These are phyloP conservation scores for Hortaea sp. DNA, from an alignment of 2,329 filamentous ascomycete genomes.

Conservation along the genomic window DNA sequence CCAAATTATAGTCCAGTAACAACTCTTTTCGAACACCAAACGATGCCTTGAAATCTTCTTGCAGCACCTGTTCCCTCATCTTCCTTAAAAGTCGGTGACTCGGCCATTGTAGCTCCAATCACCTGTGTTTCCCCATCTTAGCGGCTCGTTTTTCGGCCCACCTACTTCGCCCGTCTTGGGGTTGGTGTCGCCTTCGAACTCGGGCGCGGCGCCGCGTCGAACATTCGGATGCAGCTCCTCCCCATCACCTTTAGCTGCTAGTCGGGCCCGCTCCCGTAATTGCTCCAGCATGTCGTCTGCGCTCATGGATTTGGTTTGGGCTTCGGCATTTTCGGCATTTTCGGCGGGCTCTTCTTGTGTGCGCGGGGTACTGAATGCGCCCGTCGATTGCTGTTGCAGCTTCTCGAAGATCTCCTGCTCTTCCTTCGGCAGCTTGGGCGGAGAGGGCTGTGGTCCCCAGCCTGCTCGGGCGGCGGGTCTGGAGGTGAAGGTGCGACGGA, in stretches of 20 bases:
- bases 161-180: conserved; percentile 92
- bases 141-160: conserved; percentile 91
- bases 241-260: conserved; percentile 48
- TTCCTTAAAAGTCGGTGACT: conserved; percentile 71
- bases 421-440: conserved; percentile 76
- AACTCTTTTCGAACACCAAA: too few species aligned
- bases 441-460: conserved; percentile 48
- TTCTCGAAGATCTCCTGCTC: conserved; percentile 86
- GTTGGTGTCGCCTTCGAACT: conserved; percentile 88
- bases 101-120: conserved; percentile 93
- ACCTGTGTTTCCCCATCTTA: conserved; percentile 69
- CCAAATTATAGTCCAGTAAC: neutral
- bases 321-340: conserved; percentile 18
- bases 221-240: conserved; percentile 62
- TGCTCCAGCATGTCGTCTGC: conserved; percentile 18
- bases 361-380: conserved; percentile 61
- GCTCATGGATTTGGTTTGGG: conserved; percentile 7
- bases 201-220: conserved; percentile 67
- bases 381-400: conserved; percentile 68
- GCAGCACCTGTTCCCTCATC: too few species aligned
- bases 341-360: conserved; percentile 8
- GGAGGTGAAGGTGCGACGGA: conserved; percentile 12
- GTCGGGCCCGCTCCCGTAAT: conserved; percentile 29
- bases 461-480: conserved; percentile 3
- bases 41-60: too few species aligned